phyloP scores from a whole-genome alignment of 176 grass and related monocot species.

The Zea mays region Zm-B73-REFERENCE-NAM-5.0 NC_050099.1:196759001-196759500 shows the following conservation, averaged over 20 bases:
- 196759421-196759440: constrained; percentile 72
- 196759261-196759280: not conserved
- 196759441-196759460: constrained; percentile 83
- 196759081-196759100: constrained; percentile 54
- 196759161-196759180: not conserved
- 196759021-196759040: constrained; percentile 60
- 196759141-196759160: constrained; percentile 10
- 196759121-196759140: constrained; percentile 50
- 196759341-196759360: constrained; percentile 47
- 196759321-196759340: constrained; percentile 43
- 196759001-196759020: constrained; percentile 72
- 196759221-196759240: constrained; percentile 25
- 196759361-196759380: constrained; percentile 61
- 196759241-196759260: not conserved
- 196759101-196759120: constrained; percentile 71
- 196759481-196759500: not conserved
- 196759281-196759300: not conserved
- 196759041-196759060: constrained; percentile 56
- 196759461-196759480: not conserved
- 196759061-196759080: constrained; percentile 53
- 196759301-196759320: constrained; percentile 52
- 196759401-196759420: constrained; percentile 93
- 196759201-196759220: constrained; percentile 11
- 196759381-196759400: constrained; percentile 52
- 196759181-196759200: not conserved